phyloP scores from a whole-genome alignment of 805 yeast genomes.

The Dipodascopsis uninucleata region DNA sequence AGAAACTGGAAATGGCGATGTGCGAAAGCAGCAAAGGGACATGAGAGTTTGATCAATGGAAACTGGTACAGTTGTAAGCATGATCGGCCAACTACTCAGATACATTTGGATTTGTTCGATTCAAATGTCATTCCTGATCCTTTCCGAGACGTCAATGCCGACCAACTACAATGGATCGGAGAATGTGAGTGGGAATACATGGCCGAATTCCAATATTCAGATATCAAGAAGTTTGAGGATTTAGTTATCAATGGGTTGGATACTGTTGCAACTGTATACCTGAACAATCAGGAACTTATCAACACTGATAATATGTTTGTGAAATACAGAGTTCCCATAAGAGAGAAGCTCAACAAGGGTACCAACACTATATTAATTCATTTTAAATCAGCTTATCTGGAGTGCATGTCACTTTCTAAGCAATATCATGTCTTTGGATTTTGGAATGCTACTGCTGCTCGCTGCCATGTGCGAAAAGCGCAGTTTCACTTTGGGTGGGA shows the following conservation, averaged over 20 bases:
- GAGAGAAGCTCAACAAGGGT: constrained; percentile 22
- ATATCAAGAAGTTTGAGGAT: constrained; percentile 10
- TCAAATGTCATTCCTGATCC: constrained; percentile 46
- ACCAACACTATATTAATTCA: constrained; percentile 38
- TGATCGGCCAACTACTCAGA: constrained; percentile 34
- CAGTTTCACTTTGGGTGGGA: constrained; percentile 59
- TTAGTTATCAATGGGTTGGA: constrained; percentile 46
- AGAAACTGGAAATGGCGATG: constrained; percentile 25
- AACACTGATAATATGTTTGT: constrained; percentile 46
- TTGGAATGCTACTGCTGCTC: constrained; percentile 45
- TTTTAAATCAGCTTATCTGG: constrained; percentile 41
- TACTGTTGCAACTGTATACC: constrained; percentile 41
- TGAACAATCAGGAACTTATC: constrained; percentile 41
- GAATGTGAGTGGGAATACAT: constrained; percentile 50
- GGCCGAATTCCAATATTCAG: constrained; percentile 27
- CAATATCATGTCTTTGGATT: constrained; percentile 35
- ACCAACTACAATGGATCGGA: constrained; percentile 49
- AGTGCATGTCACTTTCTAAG: constrained; percentile 38
- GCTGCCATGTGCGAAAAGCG: constrained; percentile 49
- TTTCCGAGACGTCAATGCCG: constrained; percentile 44
- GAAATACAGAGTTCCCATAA: constrained; percentile 37
- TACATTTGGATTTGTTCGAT: constrained; percentile 43
- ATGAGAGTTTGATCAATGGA: not conserved
- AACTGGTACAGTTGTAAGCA: constrained; percentile 25
- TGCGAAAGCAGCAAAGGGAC: constrained; percentile 10